phyloP scores from a whole-genome alignment of 305 asterid genomes.

The Plantago rigida region DNA sequence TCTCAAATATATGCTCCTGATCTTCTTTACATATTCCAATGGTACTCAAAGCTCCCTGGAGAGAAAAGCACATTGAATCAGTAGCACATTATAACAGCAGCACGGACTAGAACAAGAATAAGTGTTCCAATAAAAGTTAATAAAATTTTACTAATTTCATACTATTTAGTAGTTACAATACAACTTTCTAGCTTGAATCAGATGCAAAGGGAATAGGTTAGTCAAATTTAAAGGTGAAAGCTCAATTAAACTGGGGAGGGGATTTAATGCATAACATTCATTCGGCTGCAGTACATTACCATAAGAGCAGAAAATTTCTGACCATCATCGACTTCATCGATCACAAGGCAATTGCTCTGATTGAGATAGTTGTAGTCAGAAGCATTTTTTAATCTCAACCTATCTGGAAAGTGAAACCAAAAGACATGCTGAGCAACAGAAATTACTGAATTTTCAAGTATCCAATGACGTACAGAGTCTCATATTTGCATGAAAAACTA shows the following conservation, averaged over 20 bases:
- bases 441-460: background rate
- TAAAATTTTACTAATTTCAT: conserved; percentile 18
- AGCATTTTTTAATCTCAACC: conserved; percentile 59
- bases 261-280: conserved; percentile 12
- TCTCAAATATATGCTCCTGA: conserved; percentile 69
- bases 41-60: conserved; percentile 65
- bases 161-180: background rate
- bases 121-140: conserved; percentile 9
- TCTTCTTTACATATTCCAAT: conserved; percentile 59
- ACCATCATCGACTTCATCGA: conserved; percentile 59
- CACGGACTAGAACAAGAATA: background rate
- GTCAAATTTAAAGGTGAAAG: conserved; percentile 13
- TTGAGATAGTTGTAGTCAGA: conserved; percentile 63
- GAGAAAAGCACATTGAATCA: conserved; percentile 24
- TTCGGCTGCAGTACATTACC: conserved; percentile 39
- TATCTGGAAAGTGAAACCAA: conserved; percentile 46
- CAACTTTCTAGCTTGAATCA: conserved; percentile 8
- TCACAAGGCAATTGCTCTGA: conserved; percentile 61
- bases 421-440: conserved; percentile 16
- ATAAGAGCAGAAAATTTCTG: conserved; percentile 49
- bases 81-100: conserved; percentile 25
- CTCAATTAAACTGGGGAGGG: conserved; percentile 15
- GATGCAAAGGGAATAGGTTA: conserved; percentile 7
- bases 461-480: conserved; percentile 11
- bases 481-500: conserved; percentile 16